Evolutionary conservation across 495 filamentous ascomycete genomes (phyloP), one percentile per base, ranked within the genome.

Genomic region (Annulohypoxylon nitens): DNA sequence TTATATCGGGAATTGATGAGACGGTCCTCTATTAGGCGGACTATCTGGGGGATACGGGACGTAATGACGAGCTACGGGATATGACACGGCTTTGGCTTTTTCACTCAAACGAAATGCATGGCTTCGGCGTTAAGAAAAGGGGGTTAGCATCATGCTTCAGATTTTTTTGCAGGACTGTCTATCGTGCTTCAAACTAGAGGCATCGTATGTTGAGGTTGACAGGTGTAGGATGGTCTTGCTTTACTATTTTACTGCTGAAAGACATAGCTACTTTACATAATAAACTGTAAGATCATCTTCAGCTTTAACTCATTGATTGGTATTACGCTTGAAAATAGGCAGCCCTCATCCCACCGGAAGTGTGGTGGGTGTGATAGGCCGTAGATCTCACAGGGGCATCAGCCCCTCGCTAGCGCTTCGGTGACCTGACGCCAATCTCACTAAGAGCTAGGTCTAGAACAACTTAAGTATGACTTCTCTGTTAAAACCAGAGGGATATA

Each of bases 71-170:
- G 51, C 7, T 64, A 74, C 33, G 66, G 67, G 55, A 74, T 57
- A 74, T 57, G 65, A 74, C 39, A 53, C 57, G 67, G 41, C 54
- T 66, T 67, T 61, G 67, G 43, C 47, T 66, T 67, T 61, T 70
- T n/a, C 16, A 54, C 36, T 60, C 48, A 58, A 64, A 23, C 8
- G 37, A 58, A 50, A 67, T 74, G 71, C 71, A 74, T 74, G 59
- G 71, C 71, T 74, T 74, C 59, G 71, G 71, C 71, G 71, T 74
- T 74, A 64, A 30, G 25, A 26, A 47, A 58, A 58, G 58, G 33
- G 36, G 9, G 26, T 57, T 14, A 30, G 48, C 20, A 23, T 41
- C 57, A 64, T 64, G 62, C 62, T 70, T 63, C 14, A 33, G 57
- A 39, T 36, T 59, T 57, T 45, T 34, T 57, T 37, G 30, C 50